Base-by-base conservation (phyloP, 306 rosid species). In the Senna tora region DNA sequence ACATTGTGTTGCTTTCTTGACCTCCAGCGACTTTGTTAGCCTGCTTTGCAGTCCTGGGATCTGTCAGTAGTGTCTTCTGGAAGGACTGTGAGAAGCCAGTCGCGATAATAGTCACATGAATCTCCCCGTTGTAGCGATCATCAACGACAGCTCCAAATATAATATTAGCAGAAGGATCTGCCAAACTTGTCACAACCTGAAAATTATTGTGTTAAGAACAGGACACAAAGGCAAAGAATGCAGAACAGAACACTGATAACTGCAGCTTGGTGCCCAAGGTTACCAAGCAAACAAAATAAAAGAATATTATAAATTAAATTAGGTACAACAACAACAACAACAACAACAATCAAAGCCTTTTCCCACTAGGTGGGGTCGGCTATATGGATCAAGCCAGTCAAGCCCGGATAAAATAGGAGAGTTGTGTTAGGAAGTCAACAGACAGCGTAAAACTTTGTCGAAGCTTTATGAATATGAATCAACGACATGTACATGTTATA, bases 111-210 rank as follows among this genome's bases (percentile, higher is more conserved):
- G 98, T 93, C 73, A 93, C 98, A 21, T 87, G 98, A 71, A 93
- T 84, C 84, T 93, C 98, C 34, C 98, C 98, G 5, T 71, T 87
- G 84, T 88, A 93, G 69, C 97, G 96, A 51, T 93, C 99, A 80
- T 93, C 98, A 63, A 93, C 98, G 28, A 88, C 96, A 7, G 97
- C 98, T 11, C 98, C 98, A 61, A 93, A 93, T 79, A 90, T 93
- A 39, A 93, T 93, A 81, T 93, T 93, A 25, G 98, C 97, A 25
- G 98, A 88, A 72, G 98, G 98, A 82, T 93, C 97, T 0, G 98
- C 98, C 84, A 93, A 87, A 83, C 98, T 90, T 14, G 97, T 93
- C 75, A 93, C 97, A 33, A 93, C 97, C 97, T 93, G 74, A 38
- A 57, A 78, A 5, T 20, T 28, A 69, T 15, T 9, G 41, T 32